Evolutionary conservation across 1,284 basidiomycete genomes (phyloP), one percentile per base, ranked within the genome.

Genomic region (Ceratobasidium sp.): DNA sequence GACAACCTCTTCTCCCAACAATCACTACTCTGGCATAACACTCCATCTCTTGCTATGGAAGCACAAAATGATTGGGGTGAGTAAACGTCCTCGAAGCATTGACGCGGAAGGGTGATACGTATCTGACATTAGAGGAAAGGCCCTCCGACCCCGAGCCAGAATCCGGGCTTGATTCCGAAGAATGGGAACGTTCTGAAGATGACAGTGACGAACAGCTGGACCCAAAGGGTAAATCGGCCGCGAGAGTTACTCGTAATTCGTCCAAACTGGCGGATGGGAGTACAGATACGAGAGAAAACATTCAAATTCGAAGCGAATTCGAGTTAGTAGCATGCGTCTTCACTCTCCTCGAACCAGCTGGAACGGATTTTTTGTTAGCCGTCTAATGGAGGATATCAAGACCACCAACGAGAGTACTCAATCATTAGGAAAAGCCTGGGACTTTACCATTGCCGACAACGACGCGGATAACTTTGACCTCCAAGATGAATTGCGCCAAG

Each of bases 381-480:
- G 91, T 48, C 87, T 93, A 12, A 88, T 93, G 0, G 85, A 88
- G 78, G 89, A 87, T n/a, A 82, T 86, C 7, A 85, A 87, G 38
- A 88, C 89, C 79, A 86, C 85, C n/a, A 84, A 86, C 2, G 86
- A 87, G 6, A 85, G 83, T 46, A 80, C 87, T 4, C 88, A 87
- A 1, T 83, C 89, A 28, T 84, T 93, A 40, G 86, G 87, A 46
- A 89, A 89, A 80, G 89, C 90, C 75, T 94, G 93, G 91, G 91
- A 93, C 80, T 80, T 83, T 23, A 81, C 82, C 17, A 83, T 90
- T 91, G 80, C 59, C 28, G 71, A 74, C 48, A 64, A 89, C 85
- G 90, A 91, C 81, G 90, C 93, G 74, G 88, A 89, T 80, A 91
- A 93, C 17, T 88, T 89, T 0, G 87, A 91, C 79, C 92, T 93